Evolutionary conservation across 371 early-diverging fungal species (phyloP).

Genomic region (Haplosporangium sp.): DNA sequence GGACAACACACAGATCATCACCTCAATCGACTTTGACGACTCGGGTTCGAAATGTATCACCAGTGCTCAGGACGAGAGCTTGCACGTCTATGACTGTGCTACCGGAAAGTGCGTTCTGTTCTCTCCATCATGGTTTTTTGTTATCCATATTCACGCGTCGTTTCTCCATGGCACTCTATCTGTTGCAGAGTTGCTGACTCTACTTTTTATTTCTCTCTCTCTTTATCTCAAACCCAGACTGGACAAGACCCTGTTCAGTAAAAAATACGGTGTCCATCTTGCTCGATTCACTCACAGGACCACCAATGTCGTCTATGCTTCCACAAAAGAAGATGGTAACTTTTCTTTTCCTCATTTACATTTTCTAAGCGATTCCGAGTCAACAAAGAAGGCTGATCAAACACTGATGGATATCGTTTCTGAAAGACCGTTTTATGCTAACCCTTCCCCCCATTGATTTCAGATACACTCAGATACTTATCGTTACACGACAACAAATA

Average conservation of each 20-base stretch:
- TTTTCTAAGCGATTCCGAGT: no score
- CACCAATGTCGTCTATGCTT: constrained; percentile 85
- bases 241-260: constrained; percentile 73
- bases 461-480: constrained; percentile 91
- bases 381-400: background rate
- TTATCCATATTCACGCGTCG: background rate
- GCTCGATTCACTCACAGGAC: constrained; percentile 86
- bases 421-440: no score
- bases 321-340: constrained; percentile 92
- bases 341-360: background rate
- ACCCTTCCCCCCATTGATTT: no score
- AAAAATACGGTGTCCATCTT: constrained; percentile 88
- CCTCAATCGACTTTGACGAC: constrained; percentile 82
- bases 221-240: constrained; percentile 59
- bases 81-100: constrained; percentile 82
- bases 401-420: background rate
- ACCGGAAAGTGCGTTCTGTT: constrained; percentile 75
- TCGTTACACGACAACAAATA: constrained; percentile 94
- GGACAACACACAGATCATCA: constrained; percentile 73
- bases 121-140: background rate
- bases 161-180: no score
- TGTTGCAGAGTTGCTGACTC: background rate
- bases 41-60: constrained; percentile 79
- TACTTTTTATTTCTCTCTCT: background rate
- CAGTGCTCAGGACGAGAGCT: constrained; percentile 82